phyloP scores from a whole-genome alignment of 1,139 yeast species.

The Pneumocystis oryctolagi region DNA sequence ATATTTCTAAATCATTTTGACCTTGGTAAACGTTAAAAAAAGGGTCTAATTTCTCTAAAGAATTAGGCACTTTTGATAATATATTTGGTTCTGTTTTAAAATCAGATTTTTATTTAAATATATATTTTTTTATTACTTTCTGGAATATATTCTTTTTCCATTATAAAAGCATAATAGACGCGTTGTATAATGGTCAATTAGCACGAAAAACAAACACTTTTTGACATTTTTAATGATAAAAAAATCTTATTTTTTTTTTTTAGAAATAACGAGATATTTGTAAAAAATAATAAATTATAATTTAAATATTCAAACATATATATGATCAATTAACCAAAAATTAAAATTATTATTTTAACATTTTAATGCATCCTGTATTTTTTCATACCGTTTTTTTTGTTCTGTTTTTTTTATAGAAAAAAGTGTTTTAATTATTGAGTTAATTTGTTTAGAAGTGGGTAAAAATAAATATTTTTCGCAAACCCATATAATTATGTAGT shows the following conservation, averaged over 20 bases:
- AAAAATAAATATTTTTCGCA: not conserved
- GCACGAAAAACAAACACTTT: too few relatives aligned
- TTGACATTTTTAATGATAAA: too few relatives aligned
- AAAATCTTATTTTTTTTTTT: not conserved
- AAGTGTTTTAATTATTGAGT: not conserved
- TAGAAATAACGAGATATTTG: not conserved
- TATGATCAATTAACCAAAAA: too few relatives aligned
- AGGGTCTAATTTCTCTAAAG: not conserved
- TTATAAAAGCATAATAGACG: not conserved
- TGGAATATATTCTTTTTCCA: not conserved
- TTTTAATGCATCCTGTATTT: not conserved
- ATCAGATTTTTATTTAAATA: not conserved
- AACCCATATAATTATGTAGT: not conserved
- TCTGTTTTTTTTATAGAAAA: not conserved
- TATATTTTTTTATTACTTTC: not conserved
- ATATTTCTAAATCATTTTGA: not conserved
- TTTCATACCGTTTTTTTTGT: not conserved
- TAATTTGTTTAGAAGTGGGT: not conserved
- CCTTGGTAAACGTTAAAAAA: not conserved
- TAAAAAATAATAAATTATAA: not conserved
- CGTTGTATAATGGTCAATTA: too few relatives aligned
- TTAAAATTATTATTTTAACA: not conserved
- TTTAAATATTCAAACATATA: too few relatives aligned
- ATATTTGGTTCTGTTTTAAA: not conserved
- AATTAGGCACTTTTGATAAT: not conserved